These are phyloP conservation scores for Mycosphaerella arachidis DNA, from an alignment of 2,329 filamentous ascomycete species.

Conservation along the genomic window DNA sequence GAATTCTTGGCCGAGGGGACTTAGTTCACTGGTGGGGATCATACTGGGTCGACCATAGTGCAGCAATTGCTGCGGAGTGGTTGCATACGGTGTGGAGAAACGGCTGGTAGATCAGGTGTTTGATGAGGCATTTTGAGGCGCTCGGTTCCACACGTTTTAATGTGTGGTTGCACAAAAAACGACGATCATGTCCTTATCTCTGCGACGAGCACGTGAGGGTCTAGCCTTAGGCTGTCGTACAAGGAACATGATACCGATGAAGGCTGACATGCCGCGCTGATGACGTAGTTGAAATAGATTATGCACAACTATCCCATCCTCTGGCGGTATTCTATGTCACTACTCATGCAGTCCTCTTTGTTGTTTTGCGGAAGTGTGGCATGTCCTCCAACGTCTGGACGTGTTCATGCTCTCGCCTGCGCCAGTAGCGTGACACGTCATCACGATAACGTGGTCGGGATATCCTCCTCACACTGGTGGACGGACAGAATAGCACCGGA, in stretches of 20 bases:
- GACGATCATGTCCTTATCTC: background rate
- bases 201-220: background rate
- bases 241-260: background rate
- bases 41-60: background rate
- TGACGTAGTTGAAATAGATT: too few relatives aligned
- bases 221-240: background rate
- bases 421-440: background rate
- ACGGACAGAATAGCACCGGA: too few relatives aligned
- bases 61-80: background rate
- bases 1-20: slow-evolving; percentile 14
- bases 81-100: background rate
- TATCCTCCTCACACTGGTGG: too few relatives aligned
- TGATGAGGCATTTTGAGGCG: too few relatives aligned
- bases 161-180: background rate
- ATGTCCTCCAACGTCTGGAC: too few relatives aligned
- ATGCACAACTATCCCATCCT: background rate
- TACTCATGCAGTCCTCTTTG: background rate
- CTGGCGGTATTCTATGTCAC: background rate
- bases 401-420: too few relatives aligned
- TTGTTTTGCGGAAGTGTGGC: too few relatives aligned
- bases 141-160: background rate
- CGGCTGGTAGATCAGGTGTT: background rate
- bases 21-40: slow-evolving; percentile 12
- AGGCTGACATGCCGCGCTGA: too few relatives aligned
- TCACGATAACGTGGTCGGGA: background rate